Conservation (phyloP, 306 rosid species). For the Sesbania bispinosa region DNA sequence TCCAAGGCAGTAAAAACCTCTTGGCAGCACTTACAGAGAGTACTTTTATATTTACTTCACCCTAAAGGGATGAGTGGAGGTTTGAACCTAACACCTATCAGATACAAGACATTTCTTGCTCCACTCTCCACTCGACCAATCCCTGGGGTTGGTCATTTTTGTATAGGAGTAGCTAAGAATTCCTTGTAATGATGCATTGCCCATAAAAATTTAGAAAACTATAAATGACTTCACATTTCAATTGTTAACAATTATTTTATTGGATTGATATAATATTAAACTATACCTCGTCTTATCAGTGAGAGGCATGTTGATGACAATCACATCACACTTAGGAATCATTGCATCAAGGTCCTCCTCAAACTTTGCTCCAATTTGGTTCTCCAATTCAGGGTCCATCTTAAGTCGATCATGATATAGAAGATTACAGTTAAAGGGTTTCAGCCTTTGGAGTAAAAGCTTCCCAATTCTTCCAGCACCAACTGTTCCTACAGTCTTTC, state of each 20-base stretch:
- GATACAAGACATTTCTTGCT: no score
- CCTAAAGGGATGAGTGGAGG: no score
- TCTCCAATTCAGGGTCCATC: conserved; percentile 75
- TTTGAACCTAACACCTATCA: no score
- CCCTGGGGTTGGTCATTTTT: no score
- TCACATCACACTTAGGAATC: conserved; percentile 89
- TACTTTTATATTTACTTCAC: no score
- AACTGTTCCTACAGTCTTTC: conserved; percentile 82
- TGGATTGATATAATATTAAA: not conserved
- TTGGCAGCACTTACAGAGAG: no score
- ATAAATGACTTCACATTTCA: not conserved
- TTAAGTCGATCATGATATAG: conserved; percentile 80
- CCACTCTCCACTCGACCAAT: no score
- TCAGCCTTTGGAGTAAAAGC: conserved; percentile 88
- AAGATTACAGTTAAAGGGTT: conserved; percentile 83
- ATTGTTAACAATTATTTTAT: not conserved
- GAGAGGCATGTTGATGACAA: conserved; percentile 89
- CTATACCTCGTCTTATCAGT: conserved; percentile 88
- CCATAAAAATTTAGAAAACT: no score
- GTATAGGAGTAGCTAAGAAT: no score
- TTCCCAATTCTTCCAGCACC: conserved; percentile 89
- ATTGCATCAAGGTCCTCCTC: conserved; percentile 94
- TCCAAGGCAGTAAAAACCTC: no score
- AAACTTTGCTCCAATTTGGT: conserved; percentile 69
- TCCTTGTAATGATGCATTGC: no score